Evolutionary conservation across 1,284 basidiomycete species (phyloP), one percentile per base, ranked within the genome.

Genomic region (Papiliotrema fonsecae): DNA sequence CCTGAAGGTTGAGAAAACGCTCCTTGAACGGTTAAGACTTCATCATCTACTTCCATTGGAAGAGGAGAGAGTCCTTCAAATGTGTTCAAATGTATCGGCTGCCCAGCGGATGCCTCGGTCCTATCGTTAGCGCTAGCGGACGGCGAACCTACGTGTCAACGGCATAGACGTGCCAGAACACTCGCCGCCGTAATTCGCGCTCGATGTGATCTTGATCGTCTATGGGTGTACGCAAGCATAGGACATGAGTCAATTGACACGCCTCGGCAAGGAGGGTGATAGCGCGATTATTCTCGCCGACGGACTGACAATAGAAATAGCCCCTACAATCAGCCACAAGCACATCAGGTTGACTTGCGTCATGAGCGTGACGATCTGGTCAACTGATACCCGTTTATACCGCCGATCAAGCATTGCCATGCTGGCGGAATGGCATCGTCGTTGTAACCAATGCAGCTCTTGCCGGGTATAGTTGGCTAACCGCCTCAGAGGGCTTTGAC

Each of bases 111-210:
- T 4, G 60, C 60, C 37, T 61, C 56, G 36, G 62, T 64, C 3
- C 62, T 62, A 37, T 7, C 26, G 6, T 41, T 25, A 41, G 39
- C 39, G n/a, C n/a, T n/a, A n/a, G n/a, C n/a, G n/a, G 24, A 7
- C 37, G 18, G 6, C 6, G 18, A 2, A 51, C 55, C 50, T 32
- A 60, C 55, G 58, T 63, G 56, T 65, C 62, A 21, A 51, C 58
- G 13, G 38, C 35, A 45, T 65, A 65, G 7, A 61, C 41, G 21
- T 58, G 46, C 62, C 62, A 65, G 51, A 53, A 65, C 5, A 60
- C 39, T 18, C 62, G 45, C 14, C 61, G 50, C 31, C 57, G 35
- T 16, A 62, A 34, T 26, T 64, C 45, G 4, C 49, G 25, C 36
- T 65, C 51, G 10, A 62, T 38, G 7, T 44, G 16, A 60, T 55